These are phyloP conservation scores for Pseudogymnoascus sp. DNA, from an alignment of 2,329 filamentous ascomycete species.

Conservation along the genomic window DNA sequence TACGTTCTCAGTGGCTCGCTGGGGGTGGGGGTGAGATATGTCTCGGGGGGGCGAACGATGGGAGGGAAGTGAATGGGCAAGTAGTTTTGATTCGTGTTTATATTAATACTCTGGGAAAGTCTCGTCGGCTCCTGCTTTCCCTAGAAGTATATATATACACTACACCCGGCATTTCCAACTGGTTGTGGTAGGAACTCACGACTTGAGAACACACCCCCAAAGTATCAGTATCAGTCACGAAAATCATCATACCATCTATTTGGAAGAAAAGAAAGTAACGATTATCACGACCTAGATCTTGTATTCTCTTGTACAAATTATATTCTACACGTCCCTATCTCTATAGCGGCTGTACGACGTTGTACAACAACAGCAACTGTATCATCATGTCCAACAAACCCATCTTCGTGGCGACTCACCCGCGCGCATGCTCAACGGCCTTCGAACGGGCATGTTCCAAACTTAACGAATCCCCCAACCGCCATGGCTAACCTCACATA, in stretches of 20 bases:
- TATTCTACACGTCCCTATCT: not conserved
- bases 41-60: not conserved
- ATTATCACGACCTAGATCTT: not conserved
- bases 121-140: not conserved
- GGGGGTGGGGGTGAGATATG: constrained; percentile 7
- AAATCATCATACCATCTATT: not conserved
- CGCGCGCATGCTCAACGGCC: constrained; percentile 89
- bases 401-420: constrained; percentile 91
- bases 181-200: not conserved
- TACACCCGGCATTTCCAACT: not conserved
- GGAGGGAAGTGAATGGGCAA: not conserved
- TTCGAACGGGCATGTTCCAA: constrained; percentile 72
- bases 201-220: not conserved
- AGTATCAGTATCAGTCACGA: not conserved
- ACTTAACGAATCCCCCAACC: not conserved
- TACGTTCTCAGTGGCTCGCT: not conserved
- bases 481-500: constrained; percentile 30
- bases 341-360: not conserved
- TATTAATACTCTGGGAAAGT: not conserved
- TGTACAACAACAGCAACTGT: not conserved
- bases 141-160: not conserved
- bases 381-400: constrained; percentile 65
- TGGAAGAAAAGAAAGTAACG: not conserved
- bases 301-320: constrained; percentile 6
- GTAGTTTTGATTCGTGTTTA: not conserved